phyloP scores from a whole-genome alignment of 1,284 basidiomycete genomes.

The Ustilago vetiveriae region DNA sequence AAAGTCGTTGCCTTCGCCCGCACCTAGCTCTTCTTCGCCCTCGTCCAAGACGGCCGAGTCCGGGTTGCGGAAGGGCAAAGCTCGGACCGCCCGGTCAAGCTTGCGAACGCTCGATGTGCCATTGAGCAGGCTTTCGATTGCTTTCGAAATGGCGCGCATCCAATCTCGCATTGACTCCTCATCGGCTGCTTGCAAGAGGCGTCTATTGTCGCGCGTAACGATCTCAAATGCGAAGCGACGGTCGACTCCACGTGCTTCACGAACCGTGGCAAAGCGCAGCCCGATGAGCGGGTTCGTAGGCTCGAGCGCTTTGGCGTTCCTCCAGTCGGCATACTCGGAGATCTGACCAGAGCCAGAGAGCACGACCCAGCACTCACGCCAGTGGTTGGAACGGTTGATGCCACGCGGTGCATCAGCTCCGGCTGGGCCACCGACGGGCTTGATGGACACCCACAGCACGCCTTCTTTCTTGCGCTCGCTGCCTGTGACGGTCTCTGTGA shows the following conservation, averaged over 20 bases:
- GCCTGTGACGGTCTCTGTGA: conserved; percentile 9
- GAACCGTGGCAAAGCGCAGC: conserved; percentile 63
- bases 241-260: conserved; percentile 58
- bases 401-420: conserved; percentile 52
- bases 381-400: conserved; percentile 46
- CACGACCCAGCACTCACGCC: conserved; percentile 60
- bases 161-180: conserved; percentile 70
- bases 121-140: conserved; percentile 71
- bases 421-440: conserved; percentile 36
- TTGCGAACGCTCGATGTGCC: conserved; percentile 64
- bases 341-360: conserved; percentile 58
- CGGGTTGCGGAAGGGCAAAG: conserved; percentile 22
- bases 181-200: conserved; percentile 71
- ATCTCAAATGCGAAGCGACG: conserved; percentile 70
- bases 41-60: conserved; percentile 20
- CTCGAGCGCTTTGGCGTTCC: conserved; percentile 51
- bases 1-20: conserved; percentile 35
- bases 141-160: conserved; percentile 70
- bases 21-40: conserved; percentile 13
- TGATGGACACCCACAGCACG: conserved; percentile 55
- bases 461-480: conserved; percentile 59
- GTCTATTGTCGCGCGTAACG: conserved; percentile 69
- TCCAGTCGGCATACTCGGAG: conserved; percentile 58
- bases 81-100: conserved; percentile 49
- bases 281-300: conserved; percentile 57